Evolutionary conservation across 2,329 filamentous ascomycete genomes (phyloP), one percentile per base, ranked within the genome.

Genomic region (Aaosphaeria arxii): DNA sequence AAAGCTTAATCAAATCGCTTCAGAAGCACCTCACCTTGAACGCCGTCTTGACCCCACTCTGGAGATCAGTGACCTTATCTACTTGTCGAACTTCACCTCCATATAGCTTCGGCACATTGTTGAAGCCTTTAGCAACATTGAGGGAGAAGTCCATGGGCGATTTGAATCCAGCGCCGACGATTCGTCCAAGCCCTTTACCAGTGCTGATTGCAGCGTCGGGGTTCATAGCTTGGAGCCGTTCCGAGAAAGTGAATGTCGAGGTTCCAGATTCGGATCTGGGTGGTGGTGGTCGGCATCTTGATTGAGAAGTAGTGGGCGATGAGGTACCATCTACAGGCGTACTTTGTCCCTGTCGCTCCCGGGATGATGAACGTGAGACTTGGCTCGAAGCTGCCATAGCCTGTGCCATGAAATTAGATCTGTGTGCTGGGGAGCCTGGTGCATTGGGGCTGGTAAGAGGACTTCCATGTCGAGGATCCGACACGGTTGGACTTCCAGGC

Each of bases 61-160:
- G 79, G 43, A 95, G 74, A 44, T 85, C 87, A 0, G 88, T 91
- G 4, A 96, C 88, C 57, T 89, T 89, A 49, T 90, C 87, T 1
- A 81, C 75, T n/a, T 87, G 86, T 6, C 89, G 80, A 1, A 96
- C 84, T 1, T 89, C 84, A 59, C 95, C 91, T 39, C 91, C 88
- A 63, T 96, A 96, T 1, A 96, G 74, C 56, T 83, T 86, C 0
- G 91, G 91, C 5, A 88, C 86, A 59, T 96, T 96, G 63, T 92
- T 87, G 65, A 96, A 95, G 0, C 91, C 91, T 67, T 87, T 88
- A 0, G 91, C 87, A 35, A 96, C 72, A 1, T 88, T 88, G 39
- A 96, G 72, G 38, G 88, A 89, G 54, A 96, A 87, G 65, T 95
- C 89, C 78, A 94, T 86, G 0, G 91, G 91, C 1, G 86, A 86